Evolutionary conservation across 1,139 yeast genomes (phyloP).

Genomic region (Magnusiomyces paraingens): DNA sequence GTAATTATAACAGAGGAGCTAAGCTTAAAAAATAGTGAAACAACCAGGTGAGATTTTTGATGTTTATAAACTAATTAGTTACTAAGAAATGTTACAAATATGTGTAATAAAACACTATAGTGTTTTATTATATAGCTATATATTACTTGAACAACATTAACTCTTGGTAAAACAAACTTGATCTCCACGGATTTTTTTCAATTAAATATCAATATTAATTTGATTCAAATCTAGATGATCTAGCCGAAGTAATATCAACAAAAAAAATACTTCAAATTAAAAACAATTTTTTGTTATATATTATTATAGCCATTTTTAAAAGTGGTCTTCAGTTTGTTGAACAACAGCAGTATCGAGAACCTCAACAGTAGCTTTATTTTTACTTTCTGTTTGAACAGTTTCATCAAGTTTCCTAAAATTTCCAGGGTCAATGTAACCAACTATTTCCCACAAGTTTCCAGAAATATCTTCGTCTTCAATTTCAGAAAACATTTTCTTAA

Average conservation of each 20-base stretch:
- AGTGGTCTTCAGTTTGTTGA: constrained; percentile 45
- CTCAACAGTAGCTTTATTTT: constrained; percentile 62
- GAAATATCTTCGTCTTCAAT: constrained; percentile 47
- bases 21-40: no score
- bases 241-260: no score
- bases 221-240: no score
- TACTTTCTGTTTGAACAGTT: constrained; percentile 47
- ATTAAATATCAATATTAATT: no score
- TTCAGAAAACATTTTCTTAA: constrained; percentile 46
- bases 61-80: neutral
- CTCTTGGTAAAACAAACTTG: no score
- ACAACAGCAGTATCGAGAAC: constrained; percentile 83
- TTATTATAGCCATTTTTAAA: no score
- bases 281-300: no score
- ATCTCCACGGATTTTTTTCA: no score
- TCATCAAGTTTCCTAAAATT: constrained; percentile 66
- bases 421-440: constrained; percentile 83
- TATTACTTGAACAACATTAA: no score
- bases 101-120: neutral
- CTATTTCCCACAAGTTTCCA: constrained; percentile 48
- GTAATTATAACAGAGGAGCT: no score
- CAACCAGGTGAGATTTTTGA: neutral
- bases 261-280: no score
- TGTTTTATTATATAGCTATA: neutral
- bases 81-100: neutral